These are phyloP conservation scores for Phylloporus rhodoxanthus DNA, from an alignment of 768 basidiomycete species.

Conservation along the genomic window DNA sequence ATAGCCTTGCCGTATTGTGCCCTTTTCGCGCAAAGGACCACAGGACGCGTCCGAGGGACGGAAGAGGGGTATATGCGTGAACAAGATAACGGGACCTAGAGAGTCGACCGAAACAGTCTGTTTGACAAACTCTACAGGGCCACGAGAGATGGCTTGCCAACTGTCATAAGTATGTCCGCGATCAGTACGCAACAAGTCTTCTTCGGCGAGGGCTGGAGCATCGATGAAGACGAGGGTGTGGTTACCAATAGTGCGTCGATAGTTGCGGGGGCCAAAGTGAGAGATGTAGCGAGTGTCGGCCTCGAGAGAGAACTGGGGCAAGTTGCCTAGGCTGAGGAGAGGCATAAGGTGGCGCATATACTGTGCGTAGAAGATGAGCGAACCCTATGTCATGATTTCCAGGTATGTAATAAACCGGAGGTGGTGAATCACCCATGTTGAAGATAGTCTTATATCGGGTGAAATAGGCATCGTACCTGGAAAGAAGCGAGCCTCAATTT, in stretches of 20 bases:
- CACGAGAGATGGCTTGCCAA: slow-evolving; percentile 45
- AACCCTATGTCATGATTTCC: slow-evolving; percentile 92
- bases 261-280: slow-evolving; percentile 74
- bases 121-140: slow-evolving; percentile 52
- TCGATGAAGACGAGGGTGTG: slow-evolving; percentile 72
- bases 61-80: slow-evolving; percentile 87
- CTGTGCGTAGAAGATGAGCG: slow-evolving; percentile 14
- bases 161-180: slow-evolving; percentile 36
- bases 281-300: slow-evolving; percentile 54
- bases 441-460: slow-evolving; percentile 70
- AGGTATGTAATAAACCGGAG: slow-evolving; percentile 67
- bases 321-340: slow-evolving; percentile 25
- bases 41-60: slow-evolving; percentile 64
- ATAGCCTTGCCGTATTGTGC: slow-evolving; percentile 63
- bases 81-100: slow-evolving; percentile 54
- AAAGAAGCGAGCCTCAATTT: slow-evolving; percentile 5
- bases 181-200: slow-evolving; percentile 50
- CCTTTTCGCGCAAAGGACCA: slow-evolving; percentile 72
- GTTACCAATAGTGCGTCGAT: slow-evolving; percentile 56
- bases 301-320: slow-evolving; percentile 34
- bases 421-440: slow-evolving; percentile 33
- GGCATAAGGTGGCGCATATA: not conserved
- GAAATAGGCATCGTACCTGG: slow-evolving; percentile 71
- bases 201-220: slow-evolving; percentile 67
- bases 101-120: slow-evolving; percentile 28